Conservation (phyloP, 306 rosid species). For the Cucumis melo region DNA sequence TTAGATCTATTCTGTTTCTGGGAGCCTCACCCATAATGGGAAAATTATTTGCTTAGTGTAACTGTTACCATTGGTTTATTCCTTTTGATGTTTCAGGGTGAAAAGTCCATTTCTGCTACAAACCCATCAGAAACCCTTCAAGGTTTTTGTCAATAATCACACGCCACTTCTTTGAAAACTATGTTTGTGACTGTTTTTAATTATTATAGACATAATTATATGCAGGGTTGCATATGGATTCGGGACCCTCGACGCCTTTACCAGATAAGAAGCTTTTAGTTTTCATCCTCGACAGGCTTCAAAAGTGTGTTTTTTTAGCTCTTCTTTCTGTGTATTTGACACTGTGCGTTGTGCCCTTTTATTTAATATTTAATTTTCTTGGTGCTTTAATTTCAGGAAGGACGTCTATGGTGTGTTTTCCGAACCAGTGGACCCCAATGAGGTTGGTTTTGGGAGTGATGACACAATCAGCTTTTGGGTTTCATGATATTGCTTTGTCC, state of each 20-base stretch:
- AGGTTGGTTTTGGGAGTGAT: slow-evolving; percentile 36
- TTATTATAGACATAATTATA: slow-evolving; percentile 7
- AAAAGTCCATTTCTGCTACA: slow-evolving; percentile 30
- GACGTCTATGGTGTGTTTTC: slow-evolving; percentile 56
- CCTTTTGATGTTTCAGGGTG: slow-evolving; percentile 27
- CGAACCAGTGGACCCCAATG: slow-evolving; percentile 56
- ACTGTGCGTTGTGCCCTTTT: slow-evolving; percentile 16
- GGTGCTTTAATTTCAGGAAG: slow-evolving; percentile 39
- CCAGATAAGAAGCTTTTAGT: slow-evolving; percentile 50
- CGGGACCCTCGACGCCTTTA: slow-evolving; percentile 45
- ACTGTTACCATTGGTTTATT: slow-evolving; percentile 1
- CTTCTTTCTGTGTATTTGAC: slow-evolving; percentile 13
- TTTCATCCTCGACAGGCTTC: slow-evolving; percentile 56
- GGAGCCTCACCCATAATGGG: slow-evolving; percentile 17
- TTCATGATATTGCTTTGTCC: neutral
- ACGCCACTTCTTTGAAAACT: slow-evolving; percentile 2
- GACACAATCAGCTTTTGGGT: slow-evolving; percentile 10
- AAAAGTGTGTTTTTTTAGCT: slow-evolving; percentile 35
- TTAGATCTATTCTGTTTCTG: slow-evolving; percentile 20
- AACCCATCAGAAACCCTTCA: slow-evolving; percentile 21
- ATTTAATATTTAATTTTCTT: slow-evolving; percentile 9
- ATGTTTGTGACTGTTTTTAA: neutral
- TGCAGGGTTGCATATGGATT: slow-evolving; percentile 36
- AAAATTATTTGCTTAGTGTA: slow-evolving; percentile 1
- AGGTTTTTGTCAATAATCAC: slow-evolving; percentile 25